Evolutionary conservation across 1,139 yeast species (phyloP).

Genomic region (Magnusiomyces tetraspermus): DNA sequence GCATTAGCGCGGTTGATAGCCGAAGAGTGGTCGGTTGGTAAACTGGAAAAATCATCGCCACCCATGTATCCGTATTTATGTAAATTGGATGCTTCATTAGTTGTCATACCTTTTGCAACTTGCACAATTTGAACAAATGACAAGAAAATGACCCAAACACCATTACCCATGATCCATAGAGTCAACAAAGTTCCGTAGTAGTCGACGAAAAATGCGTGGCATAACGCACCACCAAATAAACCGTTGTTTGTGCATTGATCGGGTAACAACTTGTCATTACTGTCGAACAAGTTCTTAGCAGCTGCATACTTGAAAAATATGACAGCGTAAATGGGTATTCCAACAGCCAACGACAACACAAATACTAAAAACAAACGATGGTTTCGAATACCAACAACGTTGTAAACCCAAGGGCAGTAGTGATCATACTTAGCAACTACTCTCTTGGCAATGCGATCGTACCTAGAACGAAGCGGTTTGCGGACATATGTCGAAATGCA

Average conservation of each 20-base stretch:
- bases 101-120: constrained; percentile 70
- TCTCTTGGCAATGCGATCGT: constrained; percentile 46
- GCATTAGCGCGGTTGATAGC: no score
- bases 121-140: constrained; percentile 58
- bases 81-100: constrained; percentile 51
- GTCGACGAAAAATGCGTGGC: constrained; percentile 46
- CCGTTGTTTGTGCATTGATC: constrained; percentile 30
- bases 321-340: constrained; percentile 39
- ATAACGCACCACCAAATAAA: constrained; percentile 38
- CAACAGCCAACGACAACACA: constrained; percentile 45
- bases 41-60: constrained; percentile 28
- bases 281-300: background rate
- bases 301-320: constrained; percentile 25
- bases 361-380: constrained; percentile 72
- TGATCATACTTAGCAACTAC: constrained; percentile 83
- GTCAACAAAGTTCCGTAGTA: constrained; percentile 47
- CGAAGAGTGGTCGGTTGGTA: constrained; percentile 26
- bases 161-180: constrained; percentile 53
- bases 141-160: constrained; percentile 49
- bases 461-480: constrained; percentile 74
- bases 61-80: constrained; percentile 30
- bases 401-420: constrained; percentile 91
- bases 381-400: constrained; percentile 82
- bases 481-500: constrained; percentile 67
- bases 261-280: background rate